Percentiles rank a stretch among this genome's conserved stretches.
Evolutionary conservation across 2,329 filamentous ascomycete species (phyloP).

Genomic region (Penicillium freii): DNA sequence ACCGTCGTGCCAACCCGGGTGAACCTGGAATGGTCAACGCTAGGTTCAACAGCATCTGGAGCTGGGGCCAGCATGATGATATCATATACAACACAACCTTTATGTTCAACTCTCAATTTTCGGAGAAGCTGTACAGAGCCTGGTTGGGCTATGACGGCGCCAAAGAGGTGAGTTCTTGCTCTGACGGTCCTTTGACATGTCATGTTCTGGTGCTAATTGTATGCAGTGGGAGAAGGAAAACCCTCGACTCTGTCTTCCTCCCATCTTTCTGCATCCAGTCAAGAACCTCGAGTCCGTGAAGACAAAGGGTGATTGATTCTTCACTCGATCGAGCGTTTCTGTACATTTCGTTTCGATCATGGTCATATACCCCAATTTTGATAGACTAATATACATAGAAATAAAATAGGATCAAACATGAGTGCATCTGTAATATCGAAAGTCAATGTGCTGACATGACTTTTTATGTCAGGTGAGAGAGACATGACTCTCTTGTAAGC

Average conservation of each 20-base stretch:
- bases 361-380: neutral
- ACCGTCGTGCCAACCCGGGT: slow-evolving; percentile 8
- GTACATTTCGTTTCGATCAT: neutral
- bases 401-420: no score
- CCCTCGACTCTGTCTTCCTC: slow-evolving; percentile 9
- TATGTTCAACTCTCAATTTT: slow-evolving; percentile 12
- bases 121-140: slow-evolving; percentile 9
- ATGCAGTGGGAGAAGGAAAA: slow-evolving; percentile 8
- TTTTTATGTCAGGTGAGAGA: no score
- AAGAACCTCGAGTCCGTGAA: slow-evolving; percentile 4
- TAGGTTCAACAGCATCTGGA: slow-evolving; percentile 12
- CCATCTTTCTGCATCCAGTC: slow-evolving; percentile 13
- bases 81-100: slow-evolving; percentile 10
- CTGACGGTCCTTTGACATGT: neutral
- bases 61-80: slow-evolving; percentile 6
- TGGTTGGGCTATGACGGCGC: slow-evolving; percentile 12
- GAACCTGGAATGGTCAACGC: slow-evolving; percentile 10
- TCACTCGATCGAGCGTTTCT: neutral
- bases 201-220: neutral
- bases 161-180: neutral
- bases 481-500: neutral
- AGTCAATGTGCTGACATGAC: no score
- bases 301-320: neutral
- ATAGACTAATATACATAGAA: neutral
- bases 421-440: no score